Evolutionary conservation across 2,329 filamentous ascomycete genomes (phyloP).

Genomic region (Diplodia sapinea): DNA sequence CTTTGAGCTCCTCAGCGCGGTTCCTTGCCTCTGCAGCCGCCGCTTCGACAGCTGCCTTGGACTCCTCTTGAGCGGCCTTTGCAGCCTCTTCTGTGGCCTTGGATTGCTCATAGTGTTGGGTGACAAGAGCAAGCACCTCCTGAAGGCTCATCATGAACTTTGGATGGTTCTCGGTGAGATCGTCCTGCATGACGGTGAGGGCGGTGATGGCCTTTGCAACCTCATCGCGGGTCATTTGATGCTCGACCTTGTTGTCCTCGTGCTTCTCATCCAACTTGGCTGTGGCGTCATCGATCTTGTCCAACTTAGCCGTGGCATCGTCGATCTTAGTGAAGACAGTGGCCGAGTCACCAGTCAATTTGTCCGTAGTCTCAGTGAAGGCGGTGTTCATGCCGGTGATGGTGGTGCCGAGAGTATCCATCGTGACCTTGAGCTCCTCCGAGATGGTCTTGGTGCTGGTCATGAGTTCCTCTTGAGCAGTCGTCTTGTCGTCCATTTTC

Average conservation of each 20-base stretch:
- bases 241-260: constrained; percentile 74
- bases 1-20: constrained; percentile 51
- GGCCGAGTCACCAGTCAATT: constrained; percentile 84
- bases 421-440: constrained; percentile 84
- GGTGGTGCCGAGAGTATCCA: constrained; percentile 80
- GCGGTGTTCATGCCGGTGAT: constrained; percentile 59
- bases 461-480: constrained; percentile 74
- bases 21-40: constrained; percentile 51
- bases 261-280: constrained; percentile 77
- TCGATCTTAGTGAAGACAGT: constrained; percentile 85
- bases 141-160: constrained; percentile 86
- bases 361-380: constrained; percentile 82
- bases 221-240: constrained; percentile 81
- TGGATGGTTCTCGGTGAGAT: constrained; percentile 83
- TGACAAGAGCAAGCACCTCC: constrained; percentile 81
- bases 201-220: constrained; percentile 74
- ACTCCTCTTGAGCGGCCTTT: constrained; percentile 48
- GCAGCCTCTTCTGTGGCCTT: constrained; percentile 59
- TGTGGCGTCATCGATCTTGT: constrained; percentile 77
- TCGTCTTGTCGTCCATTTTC: constrained; percentile 73
- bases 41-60: constrained; percentile 44
- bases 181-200: constrained; percentile 76
- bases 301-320: constrained; percentile 72
- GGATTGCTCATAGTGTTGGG: constrained; percentile 86
- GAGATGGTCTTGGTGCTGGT: constrained; percentile 77